A percentile compares a stretch with the other conserved stretches of the same genome.
Conservation (phyloP, 2,329 filamentous ascomycete genomes). For the Didymella exigua region DNA sequence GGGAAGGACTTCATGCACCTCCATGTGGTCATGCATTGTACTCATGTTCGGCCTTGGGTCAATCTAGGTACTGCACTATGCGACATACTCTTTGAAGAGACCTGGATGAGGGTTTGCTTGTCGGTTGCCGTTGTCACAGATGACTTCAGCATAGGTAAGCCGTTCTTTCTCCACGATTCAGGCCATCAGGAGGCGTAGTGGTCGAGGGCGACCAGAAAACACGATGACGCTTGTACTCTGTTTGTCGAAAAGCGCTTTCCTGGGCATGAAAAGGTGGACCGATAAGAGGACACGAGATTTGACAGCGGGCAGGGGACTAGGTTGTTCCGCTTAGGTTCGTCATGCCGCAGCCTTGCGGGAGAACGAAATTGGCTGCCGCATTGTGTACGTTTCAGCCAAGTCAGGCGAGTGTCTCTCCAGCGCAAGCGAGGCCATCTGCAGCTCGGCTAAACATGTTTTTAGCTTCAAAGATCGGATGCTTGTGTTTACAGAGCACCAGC, state of each 20-base stretch:
- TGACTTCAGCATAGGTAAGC: not conserved
- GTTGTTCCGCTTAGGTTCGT: constrained; percentile 7
- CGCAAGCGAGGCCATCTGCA: not conserved
- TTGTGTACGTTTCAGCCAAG: constrained; percentile 14
- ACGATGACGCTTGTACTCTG: constrained; percentile 7
- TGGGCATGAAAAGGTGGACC: constrained; percentile 8
- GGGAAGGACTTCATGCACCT: constrained; percentile 12
- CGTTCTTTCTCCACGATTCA: not conserved
- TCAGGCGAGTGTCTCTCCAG: constrained; percentile 4
- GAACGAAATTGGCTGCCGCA: constrained; percentile 18
- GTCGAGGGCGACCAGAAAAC: constrained; percentile 9
- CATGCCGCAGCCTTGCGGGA: constrained; percentile 11
- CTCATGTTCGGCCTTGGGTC: not conserved
- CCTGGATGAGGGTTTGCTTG: not conserved
- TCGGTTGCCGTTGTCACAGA: not conserved
- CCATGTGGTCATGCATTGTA: constrained; percentile 1
- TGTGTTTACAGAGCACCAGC: not conserved
- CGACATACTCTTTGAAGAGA: not conserved
- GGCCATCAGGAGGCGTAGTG: constrained; percentile 1
- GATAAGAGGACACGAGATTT: constrained; percentile 8
- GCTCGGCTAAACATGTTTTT: not conserved
- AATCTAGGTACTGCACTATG: not conserved
- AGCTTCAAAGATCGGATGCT: not conserved
- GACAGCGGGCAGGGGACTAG: constrained; percentile 12
- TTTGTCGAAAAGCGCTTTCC: constrained; percentile 2